phyloP scores from a whole-genome alignment of 2,329 filamentous ascomycete genomes.

The Sarocladium oryzae region DNA sequence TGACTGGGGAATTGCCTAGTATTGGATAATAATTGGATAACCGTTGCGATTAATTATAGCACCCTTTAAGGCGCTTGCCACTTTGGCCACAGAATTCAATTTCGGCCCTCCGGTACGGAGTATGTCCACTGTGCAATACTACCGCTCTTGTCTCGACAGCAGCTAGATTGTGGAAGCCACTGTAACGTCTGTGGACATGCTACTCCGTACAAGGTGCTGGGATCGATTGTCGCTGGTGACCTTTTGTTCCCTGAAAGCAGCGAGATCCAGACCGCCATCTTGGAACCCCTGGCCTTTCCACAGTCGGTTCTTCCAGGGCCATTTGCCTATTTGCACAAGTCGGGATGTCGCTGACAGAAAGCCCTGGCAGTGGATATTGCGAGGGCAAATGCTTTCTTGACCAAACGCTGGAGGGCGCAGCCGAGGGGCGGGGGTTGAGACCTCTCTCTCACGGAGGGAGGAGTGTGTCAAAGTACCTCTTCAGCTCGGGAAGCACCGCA shows the following conservation, averaged over 20 bases:
- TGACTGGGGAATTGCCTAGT: background rate
- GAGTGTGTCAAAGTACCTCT: too few species aligned
- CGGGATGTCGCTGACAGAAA: background rate
- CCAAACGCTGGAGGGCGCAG: background rate
- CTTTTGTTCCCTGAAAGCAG: background rate
- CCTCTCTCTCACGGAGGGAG: too few species aligned
- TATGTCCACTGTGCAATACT: background rate
- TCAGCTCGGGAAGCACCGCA: too few species aligned
- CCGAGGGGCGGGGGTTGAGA: too few species aligned
- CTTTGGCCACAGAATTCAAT: background rate
- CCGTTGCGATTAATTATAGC: constrained; percentile 6
- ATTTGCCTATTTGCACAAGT: background rate
- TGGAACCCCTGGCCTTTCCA: background rate
- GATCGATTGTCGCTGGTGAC: background rate
- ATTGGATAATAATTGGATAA: too few species aligned
- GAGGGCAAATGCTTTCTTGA: background rate
- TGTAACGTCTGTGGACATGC: too few species aligned
- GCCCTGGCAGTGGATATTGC: background rate
- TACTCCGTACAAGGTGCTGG: background rate
- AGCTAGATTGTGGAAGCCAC: background rate
- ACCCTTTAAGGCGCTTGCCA: background rate
- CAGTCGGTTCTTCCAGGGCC: background rate
- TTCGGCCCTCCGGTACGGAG: background rate
- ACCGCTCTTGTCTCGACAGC: background rate
- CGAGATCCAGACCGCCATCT: background rate